Base-by-base conservation (phyloP, 2,329 filamentous ascomycete species). In the Alternaria arbusti region DNA sequence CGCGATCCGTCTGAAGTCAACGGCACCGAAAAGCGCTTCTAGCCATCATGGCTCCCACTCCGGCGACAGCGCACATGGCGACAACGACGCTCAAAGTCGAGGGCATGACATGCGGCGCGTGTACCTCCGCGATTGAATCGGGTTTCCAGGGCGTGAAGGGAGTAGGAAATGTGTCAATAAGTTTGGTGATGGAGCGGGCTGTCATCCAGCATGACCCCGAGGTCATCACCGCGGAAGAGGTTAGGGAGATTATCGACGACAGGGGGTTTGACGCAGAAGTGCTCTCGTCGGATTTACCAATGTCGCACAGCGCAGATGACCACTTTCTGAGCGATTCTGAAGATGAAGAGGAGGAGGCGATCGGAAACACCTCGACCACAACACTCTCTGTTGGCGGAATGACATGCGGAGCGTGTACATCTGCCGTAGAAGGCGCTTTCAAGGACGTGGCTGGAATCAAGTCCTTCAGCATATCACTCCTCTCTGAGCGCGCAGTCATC, bases 121-220 rank as follows among this genome's bases (percentile, higher is more conserved):
- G 96, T 79, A 97, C 95, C 26, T 96, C 94, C 47, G 91, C 96
- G n/a, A 91, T 99, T 71, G 95, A 98, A 85, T 88, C 91, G 63
- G 96, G 92, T 70, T 97, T 99, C 82, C 91, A 93, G 74, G 88
- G 87, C 69, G 87, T 97, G 6, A 85, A 91, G 43, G 95, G 96
- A 58, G 89, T 96, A 10, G 92, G 91, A 67, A 93, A 87, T 71
- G 93, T 98, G 63, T 96, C 94, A 10, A 91, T 99, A 73, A 97
- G 93, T 78, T 84, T 99, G 72, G 91, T 97, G 59, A 97, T 97
- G 89, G 94, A 97, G 80, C 89, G 95, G 64, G 96, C 95, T n/a
- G 94, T 98, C 45, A 86, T 98, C 36, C 91, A 94, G 81, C 96
- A 99, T 81, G 91, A 98, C 80, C 89, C 93, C 1, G 83, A 86